phyloP scores from a whole-genome alignment of 805 yeast genomes.

The Jamesozyma rosinii region DNA sequence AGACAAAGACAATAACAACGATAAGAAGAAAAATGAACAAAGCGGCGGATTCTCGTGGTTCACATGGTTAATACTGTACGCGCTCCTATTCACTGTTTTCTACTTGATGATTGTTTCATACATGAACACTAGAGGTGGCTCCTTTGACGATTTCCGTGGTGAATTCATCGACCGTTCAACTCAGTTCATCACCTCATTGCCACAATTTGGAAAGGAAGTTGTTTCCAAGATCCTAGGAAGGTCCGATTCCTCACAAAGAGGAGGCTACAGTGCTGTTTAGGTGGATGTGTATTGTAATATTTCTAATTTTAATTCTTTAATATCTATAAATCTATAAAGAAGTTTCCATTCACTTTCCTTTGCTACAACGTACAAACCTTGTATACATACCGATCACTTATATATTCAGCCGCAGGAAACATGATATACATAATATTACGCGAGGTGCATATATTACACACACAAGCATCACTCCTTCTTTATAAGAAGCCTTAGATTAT shows the following conservation, averaged over 20 bases:
- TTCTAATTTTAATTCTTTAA: no score
- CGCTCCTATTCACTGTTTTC: slow-evolving; percentile 60
- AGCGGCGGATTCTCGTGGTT: slow-evolving; percentile 35
- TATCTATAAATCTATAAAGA: not conserved
- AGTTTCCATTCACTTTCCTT: not conserved
- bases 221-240: slow-evolving; percentile 52
- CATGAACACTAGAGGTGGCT: slow-evolving; percentile 59
- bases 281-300: not conserved
- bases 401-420: no score
- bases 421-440: no score
- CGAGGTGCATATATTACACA: not conserved
- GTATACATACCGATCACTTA: no score
- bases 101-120: slow-evolving; percentile 65
- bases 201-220: slow-evolving; percentile 60
- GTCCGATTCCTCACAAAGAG: slow-evolving; percentile 44
- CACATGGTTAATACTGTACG: slow-evolving; percentile 71
- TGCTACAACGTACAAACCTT: no score
- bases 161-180: slow-evolving; percentile 63
- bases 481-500: slow-evolving; percentile 45
- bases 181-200: slow-evolving; percentile 50
- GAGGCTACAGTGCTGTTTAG: slow-evolving; percentile 91
- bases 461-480: slow-evolving; percentile 7
- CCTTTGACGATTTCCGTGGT: slow-evolving; percentile 59
- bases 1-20: slow-evolving; percentile 22
- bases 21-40: slow-evolving; percentile 19